phyloP scores from a whole-genome alignment of 1,284 basidiomycete genomes.

The Austroboletus sp. region DNA sequence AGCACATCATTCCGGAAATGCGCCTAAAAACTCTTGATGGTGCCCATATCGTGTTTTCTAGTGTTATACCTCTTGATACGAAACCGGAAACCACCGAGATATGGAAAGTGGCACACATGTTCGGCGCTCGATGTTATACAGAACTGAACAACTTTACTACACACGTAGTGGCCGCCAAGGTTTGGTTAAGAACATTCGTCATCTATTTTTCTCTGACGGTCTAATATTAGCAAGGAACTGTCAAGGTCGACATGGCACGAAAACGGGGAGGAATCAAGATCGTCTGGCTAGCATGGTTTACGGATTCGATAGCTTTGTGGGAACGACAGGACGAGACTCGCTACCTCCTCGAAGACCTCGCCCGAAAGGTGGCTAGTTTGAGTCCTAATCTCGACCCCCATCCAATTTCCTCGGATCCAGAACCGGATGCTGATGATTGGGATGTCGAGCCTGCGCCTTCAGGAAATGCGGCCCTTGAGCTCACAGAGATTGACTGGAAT shows the following conservation, averaged over 20 bases:
- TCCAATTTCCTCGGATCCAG: conserved; percentile 59
- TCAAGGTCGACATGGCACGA: conserved; percentile 80
- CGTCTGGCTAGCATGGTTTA: conserved; percentile 86
- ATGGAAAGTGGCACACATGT: conserved; percentile 82
- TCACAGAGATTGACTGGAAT: conserved; percentile 64
- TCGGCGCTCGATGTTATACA: conserved; percentile 77
- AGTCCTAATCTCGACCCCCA: conserved; percentile 48
- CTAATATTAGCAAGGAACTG: conserved; percentile 64
- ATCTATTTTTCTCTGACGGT: conserved; percentile 12
- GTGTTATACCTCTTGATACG: conserved; percentile 84
- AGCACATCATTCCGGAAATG: conserved; percentile 80
- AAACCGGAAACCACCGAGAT: conserved; percentile 76
- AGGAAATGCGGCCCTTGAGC: conserved; percentile 36
- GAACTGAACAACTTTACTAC: conserved; percentile 69
- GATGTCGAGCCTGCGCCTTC: conserved; percentile 42
- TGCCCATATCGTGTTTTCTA: conserved; percentile 83
- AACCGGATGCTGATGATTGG: conserved; percentile 58
- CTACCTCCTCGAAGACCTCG: conserved; percentile 59
- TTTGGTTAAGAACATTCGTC: conserved; percentile 29
- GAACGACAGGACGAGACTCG: conserved; percentile 60
- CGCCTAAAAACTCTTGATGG: conserved; percentile 72
- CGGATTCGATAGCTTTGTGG: conserved; percentile 81
- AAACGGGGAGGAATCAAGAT: conserved; percentile 66
- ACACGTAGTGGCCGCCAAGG: conserved; percentile 87
- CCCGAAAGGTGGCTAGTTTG: conserved; percentile 32